Evolutionary conservation across 2,329 filamentous ascomycete genomes (phyloP).

Genomic region (Cercospora sesami): DNA sequence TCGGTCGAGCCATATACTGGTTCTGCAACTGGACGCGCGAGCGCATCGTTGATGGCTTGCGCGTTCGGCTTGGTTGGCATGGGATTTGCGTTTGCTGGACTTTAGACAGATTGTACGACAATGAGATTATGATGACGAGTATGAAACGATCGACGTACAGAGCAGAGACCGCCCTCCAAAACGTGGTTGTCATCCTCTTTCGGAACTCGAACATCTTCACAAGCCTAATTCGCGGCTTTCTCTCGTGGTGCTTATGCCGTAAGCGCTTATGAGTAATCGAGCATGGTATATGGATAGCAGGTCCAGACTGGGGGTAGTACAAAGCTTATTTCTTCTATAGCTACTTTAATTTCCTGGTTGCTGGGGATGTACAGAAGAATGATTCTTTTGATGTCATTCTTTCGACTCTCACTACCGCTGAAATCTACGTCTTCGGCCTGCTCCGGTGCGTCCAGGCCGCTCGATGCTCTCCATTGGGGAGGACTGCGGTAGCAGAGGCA

Average conservation of each 20-base stretch:
- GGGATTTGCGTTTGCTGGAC: background rate
- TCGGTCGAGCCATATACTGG: slow-evolving; percentile 11
- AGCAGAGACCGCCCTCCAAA: background rate
- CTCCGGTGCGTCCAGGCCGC: background rate
- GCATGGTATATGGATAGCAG: background rate
- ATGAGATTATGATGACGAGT: background rate
- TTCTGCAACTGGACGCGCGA: background rate
- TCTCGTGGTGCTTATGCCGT: background rate
- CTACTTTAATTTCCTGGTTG: background rate
- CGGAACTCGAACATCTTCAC: background rate
- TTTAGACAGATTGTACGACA: background rate
- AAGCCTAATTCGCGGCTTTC: background rate
- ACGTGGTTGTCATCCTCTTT: background rate
- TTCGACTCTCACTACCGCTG: background rate
- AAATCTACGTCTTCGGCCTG: background rate
- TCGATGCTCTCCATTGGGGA: background rate
- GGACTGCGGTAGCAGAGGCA: background rate
- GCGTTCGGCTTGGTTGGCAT: background rate
- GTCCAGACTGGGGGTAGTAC: background rate
- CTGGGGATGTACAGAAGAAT: background rate
- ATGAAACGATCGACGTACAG: background rate
- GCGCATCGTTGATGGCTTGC: background rate
- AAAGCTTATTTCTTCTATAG: background rate
- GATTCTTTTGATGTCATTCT: background rate
- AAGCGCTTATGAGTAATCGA: background rate